Evolutionary conservation across 2,329 filamentous ascomycete genomes (phyloP), one percentile per base, ranked within the genome.

Genomic region (Diaporthe caulivora): DNA sequence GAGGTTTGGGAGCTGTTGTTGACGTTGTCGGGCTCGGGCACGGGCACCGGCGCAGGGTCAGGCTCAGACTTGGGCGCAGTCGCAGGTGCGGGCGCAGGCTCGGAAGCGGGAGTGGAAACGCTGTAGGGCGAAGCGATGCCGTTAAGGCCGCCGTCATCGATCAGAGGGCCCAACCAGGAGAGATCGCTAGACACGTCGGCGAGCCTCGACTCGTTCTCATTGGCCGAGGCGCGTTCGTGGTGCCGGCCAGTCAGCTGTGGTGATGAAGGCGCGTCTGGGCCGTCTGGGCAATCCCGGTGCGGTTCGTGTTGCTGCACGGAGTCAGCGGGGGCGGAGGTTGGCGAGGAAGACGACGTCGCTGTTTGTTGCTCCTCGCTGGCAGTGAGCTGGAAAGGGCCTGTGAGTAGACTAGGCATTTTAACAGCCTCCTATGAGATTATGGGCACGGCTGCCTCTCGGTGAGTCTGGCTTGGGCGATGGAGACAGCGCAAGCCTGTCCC

Each of bases 141-240:
- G 71, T 76, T 51, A 40, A 53, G 21, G 62, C 47, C 47, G 31
- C 62, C 42, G 54, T 71, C 74, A 69, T 78, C 78, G 74, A 80
- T 77, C 40, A 74, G 65, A 74, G 79, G 79, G 47, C 78, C 78
- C 73, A 86, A 83, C 75, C 82, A 82, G 74, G 80, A 79, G 76
- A 85, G 79, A 76, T 86, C 82, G 78, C 78, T 80, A 71, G 84
- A 81, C 64, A 85, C 78, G 77, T 86, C 83, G 75, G 84, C 80
- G 79, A 86, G 84, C 75, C 80, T 83, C 75, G 86, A 40, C 24
- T 18, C 49, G 76, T 78, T 81, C 75, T 58, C 64, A 67, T 72
- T 72, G 69, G 69, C 69, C 55, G 57, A 34, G 44, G 58, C 69
- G 69, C 69, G 69, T 24, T 62, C n/a, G 44, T 53, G 55, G 34